Base-by-base conservation (phyloP, 352 stramenopile species). In the Globisporangium nunn region DNA sequence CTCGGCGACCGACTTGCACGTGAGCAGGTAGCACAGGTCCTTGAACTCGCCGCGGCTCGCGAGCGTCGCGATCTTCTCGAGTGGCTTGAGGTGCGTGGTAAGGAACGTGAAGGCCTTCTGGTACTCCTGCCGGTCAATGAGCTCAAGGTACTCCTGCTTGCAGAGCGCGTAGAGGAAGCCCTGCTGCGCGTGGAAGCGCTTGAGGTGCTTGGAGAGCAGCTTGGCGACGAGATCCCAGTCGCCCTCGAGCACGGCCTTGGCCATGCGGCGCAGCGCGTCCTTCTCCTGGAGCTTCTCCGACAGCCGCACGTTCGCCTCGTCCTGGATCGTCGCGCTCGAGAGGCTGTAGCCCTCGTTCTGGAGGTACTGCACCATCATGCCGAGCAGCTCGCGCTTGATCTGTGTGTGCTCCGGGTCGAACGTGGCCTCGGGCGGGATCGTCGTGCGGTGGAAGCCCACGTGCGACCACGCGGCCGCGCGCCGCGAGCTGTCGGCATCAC, bases 51-150 rank as follows among this genome's bases (percentile, higher is more conserved):
- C 76, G n/a, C 80, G 81, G 61, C 81, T 88, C 43, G 72, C 81
- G 52, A 82, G 73, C 7, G 61, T 82, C 46, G 76, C 68, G 56
- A 93, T 75, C 58, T 91, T 91, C 65, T 96, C 84, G 30, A 96
- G 71, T 50, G 86, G 84, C 68, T 94, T 94, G 62, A 94, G 77
- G 62, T 93, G 79, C 63, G 85, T 92, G 37, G 81, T 91, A 56
- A 96, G 75, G 64, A 93, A 96, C 51, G 84, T 94, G 61, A 94
- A 96, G 12, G 84, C 86, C 39, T 93, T 93, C 62, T 96, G 84
- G 59, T 91, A 93, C 68, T 94, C 86, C 54, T 93, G 84, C 10
- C 86, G 75, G 58, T 93, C 82, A 56, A 94, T 93, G 29, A 96
- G 81, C 57, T 94, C 84, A 1, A 96, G 66, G 57, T 94, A 94